These are phyloP conservation scores for Penicillium cinerascens DNA, from an alignment of 495 filamentous ascomycete genomes.

Conservation along the genomic window DNA sequence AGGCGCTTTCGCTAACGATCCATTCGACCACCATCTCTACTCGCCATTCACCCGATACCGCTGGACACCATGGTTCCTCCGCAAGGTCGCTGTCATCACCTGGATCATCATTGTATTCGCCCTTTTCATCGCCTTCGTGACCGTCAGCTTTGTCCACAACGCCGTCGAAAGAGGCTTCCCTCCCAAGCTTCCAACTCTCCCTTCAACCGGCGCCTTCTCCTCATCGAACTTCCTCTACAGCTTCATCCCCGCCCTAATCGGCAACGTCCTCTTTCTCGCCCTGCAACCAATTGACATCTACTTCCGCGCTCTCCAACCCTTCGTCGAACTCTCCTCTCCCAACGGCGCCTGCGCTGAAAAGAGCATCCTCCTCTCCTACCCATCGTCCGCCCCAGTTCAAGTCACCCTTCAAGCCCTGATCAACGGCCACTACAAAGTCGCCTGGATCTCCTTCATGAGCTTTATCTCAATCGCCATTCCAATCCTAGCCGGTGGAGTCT, in stretches of 20 bases:
- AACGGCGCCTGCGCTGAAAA: slow-evolving; percentile 62
- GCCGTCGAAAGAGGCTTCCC: slow-evolving; percentile 65
- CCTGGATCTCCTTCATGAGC: slow-evolving; percentile 63
- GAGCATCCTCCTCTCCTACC: slow-evolving; percentile 73
- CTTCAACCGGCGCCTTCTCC: slow-evolving; percentile 66
- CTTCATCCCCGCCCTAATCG: slow-evolving; percentile 75
- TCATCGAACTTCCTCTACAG: slow-evolving; percentile 84
- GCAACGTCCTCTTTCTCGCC: slow-evolving; percentile 69
- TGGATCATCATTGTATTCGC: slow-evolving; percentile 61
- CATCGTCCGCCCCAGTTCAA: slow-evolving; percentile 59
- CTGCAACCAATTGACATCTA: slow-evolving; percentile 75
- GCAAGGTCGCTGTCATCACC: slow-evolving; percentile 55
- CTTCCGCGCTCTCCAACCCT: slow-evolving; percentile 73
- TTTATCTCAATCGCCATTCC: slow-evolving; percentile 64
- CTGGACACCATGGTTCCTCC: slow-evolving; percentile 78
- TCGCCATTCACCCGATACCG: slow-evolving; percentile 52
- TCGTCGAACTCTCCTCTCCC: slow-evolving; percentile 56
- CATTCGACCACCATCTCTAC: slow-evolving; percentile 41
- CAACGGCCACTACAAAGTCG: slow-evolving; percentile 68
- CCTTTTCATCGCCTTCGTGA: slow-evolving; percentile 67
- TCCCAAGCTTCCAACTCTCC: slow-evolving; percentile 59
- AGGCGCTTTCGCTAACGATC: slow-evolving; percentile 26
- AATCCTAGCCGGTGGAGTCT: slow-evolving; percentile 72
- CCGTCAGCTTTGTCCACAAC: slow-evolving; percentile 72
- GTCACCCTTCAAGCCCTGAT: slow-evolving; percentile 57